Evolutionary conservation across 148 eudicot genomes (phyloP).

Genomic region (Silene uniflora): DNA sequence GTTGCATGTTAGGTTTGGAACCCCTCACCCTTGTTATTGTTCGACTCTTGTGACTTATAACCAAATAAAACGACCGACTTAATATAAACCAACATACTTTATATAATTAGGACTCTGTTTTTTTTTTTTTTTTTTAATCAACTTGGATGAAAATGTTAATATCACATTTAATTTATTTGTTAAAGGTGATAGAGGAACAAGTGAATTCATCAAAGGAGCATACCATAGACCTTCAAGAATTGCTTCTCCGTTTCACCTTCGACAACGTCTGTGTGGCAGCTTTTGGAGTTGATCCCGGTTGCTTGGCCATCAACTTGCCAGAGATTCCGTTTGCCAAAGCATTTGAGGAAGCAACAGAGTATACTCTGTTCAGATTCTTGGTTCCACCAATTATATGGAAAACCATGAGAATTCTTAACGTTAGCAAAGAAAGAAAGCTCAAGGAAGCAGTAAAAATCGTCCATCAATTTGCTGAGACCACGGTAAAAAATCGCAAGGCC

Average conservation of each 20-base stretch:
- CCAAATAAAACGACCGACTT: too few relatives aligned
- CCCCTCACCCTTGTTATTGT: too few relatives aligned
- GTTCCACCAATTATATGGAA: conserved; percentile 51
- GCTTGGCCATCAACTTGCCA: conserved; percentile 38
- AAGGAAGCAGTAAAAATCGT: conserved; percentile 35
- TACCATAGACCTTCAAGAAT: conserved; percentile 49
- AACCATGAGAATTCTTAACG: conserved; percentile 31
- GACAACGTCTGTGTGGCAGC: conserved; percentile 57
- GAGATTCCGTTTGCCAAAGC: conserved; percentile 55
- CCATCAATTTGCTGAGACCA: conserved; percentile 50
- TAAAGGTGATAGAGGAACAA: conserved; percentile 33
- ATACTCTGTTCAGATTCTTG: conserved; percentile 43
- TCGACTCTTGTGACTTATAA: too few relatives aligned
- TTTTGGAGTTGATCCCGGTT: conserved; percentile 54
- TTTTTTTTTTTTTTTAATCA: too few relatives aligned
- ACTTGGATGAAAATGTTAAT: too few relatives aligned
- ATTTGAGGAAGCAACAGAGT: conserved; percentile 57
- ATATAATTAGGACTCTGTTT: too few relatives aligned
- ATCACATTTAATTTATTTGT: background rate
- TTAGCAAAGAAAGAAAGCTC: conserved; percentile 39
- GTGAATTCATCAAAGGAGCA: conserved; percentile 9
- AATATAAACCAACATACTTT: too few relatives aligned
- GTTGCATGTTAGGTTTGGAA: too few relatives aligned
- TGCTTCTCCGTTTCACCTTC: conserved; percentile 52
- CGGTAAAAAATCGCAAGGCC: conserved; percentile 45